Evolutionary conservation across 1,284 basidiomycete genomes (phyloP).

Genomic region (Takashimella tepidaria): DNA sequence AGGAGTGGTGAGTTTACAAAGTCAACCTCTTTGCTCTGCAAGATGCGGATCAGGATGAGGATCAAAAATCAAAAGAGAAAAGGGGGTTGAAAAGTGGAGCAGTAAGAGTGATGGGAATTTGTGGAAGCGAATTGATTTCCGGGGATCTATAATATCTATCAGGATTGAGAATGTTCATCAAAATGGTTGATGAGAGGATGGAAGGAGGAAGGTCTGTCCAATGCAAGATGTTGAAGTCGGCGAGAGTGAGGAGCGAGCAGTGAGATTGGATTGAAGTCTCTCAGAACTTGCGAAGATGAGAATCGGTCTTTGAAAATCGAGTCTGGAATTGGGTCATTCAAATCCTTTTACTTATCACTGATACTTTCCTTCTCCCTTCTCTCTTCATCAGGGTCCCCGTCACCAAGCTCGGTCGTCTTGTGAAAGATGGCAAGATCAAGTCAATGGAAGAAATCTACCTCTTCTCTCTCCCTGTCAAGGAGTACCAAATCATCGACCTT

Average conservation of each 20-base stretch:
- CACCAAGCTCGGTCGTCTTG: constrained; percentile 97
- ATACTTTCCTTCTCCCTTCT: constrained; percentile 3
- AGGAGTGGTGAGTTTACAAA: constrained; percentile 80
- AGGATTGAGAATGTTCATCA: too few species aligned
- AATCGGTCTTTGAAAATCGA: not conserved
- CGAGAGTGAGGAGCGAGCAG: constrained; percentile 1
- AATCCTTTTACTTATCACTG: not conserved
- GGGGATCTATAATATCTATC: too few species aligned
- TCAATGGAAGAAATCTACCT: constrained; percentile 99
- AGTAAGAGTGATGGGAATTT: not conserved
- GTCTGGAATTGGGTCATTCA: not conserved
- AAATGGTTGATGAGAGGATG: constrained; percentile 1
- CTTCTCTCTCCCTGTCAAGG: constrained; percentile 98
- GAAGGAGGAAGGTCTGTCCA: constrained; percentile 4
- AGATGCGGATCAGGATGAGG: not conserved
- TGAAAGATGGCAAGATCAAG: constrained; percentile 99
- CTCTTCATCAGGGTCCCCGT: constrained; percentile 73
- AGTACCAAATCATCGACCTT: constrained; percentile 96
- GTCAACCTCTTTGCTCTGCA: too few species aligned
- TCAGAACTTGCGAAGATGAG: not conserved
- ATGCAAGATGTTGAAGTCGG: not conserved
- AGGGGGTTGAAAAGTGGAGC: not conserved
- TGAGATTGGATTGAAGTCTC: not conserved
- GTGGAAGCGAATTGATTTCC: too few species aligned
- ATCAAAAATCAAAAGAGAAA: not conserved